Evolutionary conservation across 106 monocot species (phyloP), one percentile per base, ranked within the genome.

Genomic region (Dendrobium nobile): DNA sequence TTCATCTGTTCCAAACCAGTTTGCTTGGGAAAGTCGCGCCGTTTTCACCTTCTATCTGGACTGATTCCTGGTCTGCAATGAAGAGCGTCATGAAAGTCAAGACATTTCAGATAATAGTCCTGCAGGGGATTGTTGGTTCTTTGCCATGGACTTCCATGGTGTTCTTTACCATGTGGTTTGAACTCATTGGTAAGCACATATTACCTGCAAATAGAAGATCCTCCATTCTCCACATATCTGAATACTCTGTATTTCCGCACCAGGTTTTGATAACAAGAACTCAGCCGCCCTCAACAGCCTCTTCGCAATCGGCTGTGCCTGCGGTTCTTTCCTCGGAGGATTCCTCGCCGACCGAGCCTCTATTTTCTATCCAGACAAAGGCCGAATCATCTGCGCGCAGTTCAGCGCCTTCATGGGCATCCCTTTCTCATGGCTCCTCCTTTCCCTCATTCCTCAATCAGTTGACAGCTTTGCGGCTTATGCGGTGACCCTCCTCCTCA

Each of bases 111-210:
- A 89, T 99, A 61, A 95, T 95, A 78, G 93, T 91, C 54, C 81
- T 99, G 80, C 98, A 99, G 81, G 98, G 98, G 18, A 87, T 99
- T 54, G 89, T 99, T 55, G 98, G 98, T 26, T 92, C 91, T 4
- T 75, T 99, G 9, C 98, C 98, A 37, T 95, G 98, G 98, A 95
- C 95, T 40, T 87, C 98, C 67, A 90, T 99, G 84, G 98, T 99
- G 65, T 99, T 99, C 82, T 92, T 99, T 72, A 99, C 98, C 75
- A 93, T 99, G 95, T 99, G 98, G 98, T 95, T 99, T 83, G 92
- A 99, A 85, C 87, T 99, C 47, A 99, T 99, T 41, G 98, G 98
- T 99, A 89, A 74, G 80, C 65, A 72, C 41, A 10, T 0, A 70
- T 37, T 33, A 22, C 11, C 24, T 11, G 15, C 28, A 4, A 37